These are phyloP conservation scores for Cardiosporidium cionae DNA, from an alignment of 169 alveolate species.

Conservation along the genomic window DNA sequence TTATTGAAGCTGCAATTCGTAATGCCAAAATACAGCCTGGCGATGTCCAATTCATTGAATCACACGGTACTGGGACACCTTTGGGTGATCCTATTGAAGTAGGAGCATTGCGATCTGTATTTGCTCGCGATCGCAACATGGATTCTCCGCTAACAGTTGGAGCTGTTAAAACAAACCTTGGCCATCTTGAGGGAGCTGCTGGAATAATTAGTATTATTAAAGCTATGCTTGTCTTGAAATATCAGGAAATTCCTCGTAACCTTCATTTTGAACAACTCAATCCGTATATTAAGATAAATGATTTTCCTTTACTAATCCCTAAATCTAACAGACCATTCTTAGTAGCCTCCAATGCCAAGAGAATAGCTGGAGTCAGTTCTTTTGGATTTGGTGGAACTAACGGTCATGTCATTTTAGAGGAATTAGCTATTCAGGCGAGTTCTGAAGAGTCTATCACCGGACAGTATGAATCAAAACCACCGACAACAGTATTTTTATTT, in stretches of 20 bases:
- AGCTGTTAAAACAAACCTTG: slow-evolving; percentile 64
- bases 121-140: slow-evolving; percentile 38
- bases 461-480: slow-evolving; percentile 23
- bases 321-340: slow-evolving; percentile 24
- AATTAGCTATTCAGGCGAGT: slow-evolving; percentile 17
- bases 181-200: slow-evolving; percentile 69
- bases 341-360: slow-evolving; percentile 8
- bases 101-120: slow-evolving; percentile 47
- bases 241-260: slow-evolving; percentile 55
- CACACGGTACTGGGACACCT: slow-evolving; percentile 65
- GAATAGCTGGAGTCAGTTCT: slow-evolving; percentile 49
- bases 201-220: slow-evolving; percentile 58
- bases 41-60: slow-evolving; percentile 42
- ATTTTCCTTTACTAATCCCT: slow-evolving; percentile 48
- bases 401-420: slow-evolving; percentile 54
- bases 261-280: slow-evolving; percentile 53
- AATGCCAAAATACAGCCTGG: slow-evolving; percentile 37
- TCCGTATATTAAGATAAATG: slow-evolving; percentile 59
- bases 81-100: slow-evolving; percentile 61
- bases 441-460: slow-evolving; percentile 1
- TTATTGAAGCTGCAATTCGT: slow-evolving; percentile 46
- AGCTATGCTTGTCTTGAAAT: slow-evolving; percentile 42
- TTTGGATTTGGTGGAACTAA: slow-evolving; percentile 65
- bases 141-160: slow-evolving; percentile 56
- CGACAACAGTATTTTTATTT: slow-evolving; percentile 39